These are phyloP conservation scores for Metschnikowia kunwiensis DNA, from an alignment of 805 yeast species.

Conservation along the genomic window DNA sequence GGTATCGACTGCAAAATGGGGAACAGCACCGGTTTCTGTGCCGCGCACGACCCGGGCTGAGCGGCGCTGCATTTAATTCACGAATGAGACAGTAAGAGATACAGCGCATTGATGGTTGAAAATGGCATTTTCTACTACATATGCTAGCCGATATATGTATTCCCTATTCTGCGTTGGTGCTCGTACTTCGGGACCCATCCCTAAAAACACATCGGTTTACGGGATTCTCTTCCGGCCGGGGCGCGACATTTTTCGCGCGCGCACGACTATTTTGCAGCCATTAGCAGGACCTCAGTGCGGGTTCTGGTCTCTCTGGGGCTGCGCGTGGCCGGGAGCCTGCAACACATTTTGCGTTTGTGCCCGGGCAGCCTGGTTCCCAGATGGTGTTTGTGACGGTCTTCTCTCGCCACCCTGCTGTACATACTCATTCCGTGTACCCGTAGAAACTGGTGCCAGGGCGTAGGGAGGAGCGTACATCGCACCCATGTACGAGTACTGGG, in stretches of 20 bases:
- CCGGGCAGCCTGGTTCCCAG: neutral
- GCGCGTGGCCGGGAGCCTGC: neutral
- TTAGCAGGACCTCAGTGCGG: neutral
- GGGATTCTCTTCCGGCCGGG: too few relatives aligned
- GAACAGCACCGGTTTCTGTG: conserved; percentile 8
- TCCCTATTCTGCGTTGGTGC: too few relatives aligned
- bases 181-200: too few relatives aligned
- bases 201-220: too few relatives aligned
- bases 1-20: conserved; percentile 20
- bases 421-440: neutral
- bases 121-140: too few relatives aligned
- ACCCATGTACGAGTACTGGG: conserved; percentile 8
- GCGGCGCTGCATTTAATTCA: too few relatives aligned
- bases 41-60: conserved; percentile 10
- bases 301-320: neutral
- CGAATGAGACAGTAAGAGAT: too few relatives aligned
- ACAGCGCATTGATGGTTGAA: too few relatives aligned
- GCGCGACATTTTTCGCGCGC: conserved; percentile 4
- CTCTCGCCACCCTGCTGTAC: neutral
- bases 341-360: too few relatives aligned
- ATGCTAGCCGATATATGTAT: too few relatives aligned
- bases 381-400: neutral
- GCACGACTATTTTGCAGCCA: conserved; percentile 15
- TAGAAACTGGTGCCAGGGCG: neutral
- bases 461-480: conserved; percentile 1